These are phyloP conservation scores for Quercus gilva DNA, from an alignment of 306 rosid genomes.

Conservation along the genomic window DNA sequence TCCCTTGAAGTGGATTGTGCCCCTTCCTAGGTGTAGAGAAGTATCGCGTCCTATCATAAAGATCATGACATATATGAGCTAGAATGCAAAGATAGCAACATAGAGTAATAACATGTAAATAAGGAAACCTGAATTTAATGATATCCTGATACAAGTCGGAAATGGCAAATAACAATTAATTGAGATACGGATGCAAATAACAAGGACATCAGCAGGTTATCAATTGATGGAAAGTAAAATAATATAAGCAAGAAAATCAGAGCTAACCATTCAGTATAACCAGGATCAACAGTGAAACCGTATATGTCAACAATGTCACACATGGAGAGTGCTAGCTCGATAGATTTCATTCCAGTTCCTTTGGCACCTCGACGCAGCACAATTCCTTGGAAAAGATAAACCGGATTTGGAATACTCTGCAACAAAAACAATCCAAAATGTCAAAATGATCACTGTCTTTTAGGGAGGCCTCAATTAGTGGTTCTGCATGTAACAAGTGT, in stretches of 20 bases:
- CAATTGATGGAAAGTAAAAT: not conserved
- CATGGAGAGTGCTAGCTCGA: constrained; percentile 95
- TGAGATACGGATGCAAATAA: not conserved
- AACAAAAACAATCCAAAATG: constrained; percentile 26
- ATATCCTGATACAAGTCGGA: constrained; percentile 9
- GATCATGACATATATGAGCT: not conserved
- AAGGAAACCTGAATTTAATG: not conserved
- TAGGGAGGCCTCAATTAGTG: not conserved
- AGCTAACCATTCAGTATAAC: constrained; percentile 93
- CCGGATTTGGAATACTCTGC: constrained; percentile 93
- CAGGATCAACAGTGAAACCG: constrained; percentile 99
- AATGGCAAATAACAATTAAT: constrained; percentile 2
- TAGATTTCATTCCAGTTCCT: constrained; percentile 99
- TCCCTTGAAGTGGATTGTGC: constrained; percentile 99
- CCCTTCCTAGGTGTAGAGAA: constrained; percentile 93
- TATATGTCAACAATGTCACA: constrained; percentile 92
- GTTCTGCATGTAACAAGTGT: not conserved
- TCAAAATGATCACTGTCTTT: constrained; percentile 8
- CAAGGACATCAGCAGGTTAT: not conserved
- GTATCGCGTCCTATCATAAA: constrained; percentile 78
- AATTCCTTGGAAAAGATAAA: constrained; percentile 97
- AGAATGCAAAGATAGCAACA: constrained; percentile 8
- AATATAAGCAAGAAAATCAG: not conserved
- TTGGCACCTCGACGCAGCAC: constrained; percentile 99
- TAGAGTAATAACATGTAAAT: constrained; percentile 2